Evolutionary conservation across 345 rosid genomes (phyloP), one percentile per base, ranked within the genome.

Genomic region (Citrus trifoliata): DNA sequence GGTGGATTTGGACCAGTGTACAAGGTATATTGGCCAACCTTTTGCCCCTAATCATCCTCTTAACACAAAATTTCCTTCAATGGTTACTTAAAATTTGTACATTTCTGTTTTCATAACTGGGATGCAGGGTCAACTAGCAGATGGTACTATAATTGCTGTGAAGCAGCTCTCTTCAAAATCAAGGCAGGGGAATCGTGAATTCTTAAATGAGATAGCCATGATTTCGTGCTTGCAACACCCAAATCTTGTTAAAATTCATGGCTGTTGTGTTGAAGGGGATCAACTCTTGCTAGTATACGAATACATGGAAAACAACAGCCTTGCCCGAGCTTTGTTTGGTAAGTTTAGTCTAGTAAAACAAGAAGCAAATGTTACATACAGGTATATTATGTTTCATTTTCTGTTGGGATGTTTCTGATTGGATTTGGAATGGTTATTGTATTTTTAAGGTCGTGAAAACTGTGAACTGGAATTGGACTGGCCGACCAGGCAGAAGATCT

Each of bases 301-400:
- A 71, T 84, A 87, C 78, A 37, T 87, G 87, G 89, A 87, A 59
- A 87, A 84, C 74, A 87, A 87, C 70, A 60, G 83, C 74, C 88
- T 84, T 55, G 78, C 86, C 21, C 79, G 69, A 6, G 78, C 80
- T 24, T 73, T 87, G 38, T 81, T 85, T 75, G 85, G 89, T 86
- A 79, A 76, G 70, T 70, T 32, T 69, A 56, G 35, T 35, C 37
- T 19, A 6, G 30, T 6, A 24, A 62, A 62, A 3, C 21, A 22
- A 38, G 37, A 61, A 42, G 14, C 42, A 8, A 28, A 37, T 16
- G 30, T 27, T 74, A 40, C 51, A 59, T 24, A 59, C 2, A 1
- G 42, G 28, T 6, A 38, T 25, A 37, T 24, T 59, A 73, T 59
- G 13, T 22, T 73, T 73, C 19, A 60, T 24, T 25, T 74, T 42